Conservation (phyloP, 1,284 basidiomycete species). For the Pisolithus thermaeus region DNA sequence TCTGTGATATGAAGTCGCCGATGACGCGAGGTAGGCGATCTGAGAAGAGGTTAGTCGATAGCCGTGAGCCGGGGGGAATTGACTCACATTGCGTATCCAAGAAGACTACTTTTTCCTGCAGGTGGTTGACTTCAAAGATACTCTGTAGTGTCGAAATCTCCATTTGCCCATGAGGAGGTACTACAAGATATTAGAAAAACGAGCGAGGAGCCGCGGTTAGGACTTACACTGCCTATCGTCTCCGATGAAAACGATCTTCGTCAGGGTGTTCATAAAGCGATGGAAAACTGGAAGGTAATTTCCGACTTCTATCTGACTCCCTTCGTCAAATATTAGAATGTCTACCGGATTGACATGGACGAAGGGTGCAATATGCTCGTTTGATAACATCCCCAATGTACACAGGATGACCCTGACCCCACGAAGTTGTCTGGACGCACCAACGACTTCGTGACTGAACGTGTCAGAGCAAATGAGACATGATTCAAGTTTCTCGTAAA, state of each 20-base stretch:
- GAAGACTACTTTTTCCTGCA: constrained; percentile 29
- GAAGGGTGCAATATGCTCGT: constrained; percentile 17
- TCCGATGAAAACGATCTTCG: constrained; percentile 67
- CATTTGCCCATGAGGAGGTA: constrained; percentile 45
- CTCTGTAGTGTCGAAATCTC: constrained; percentile 35
- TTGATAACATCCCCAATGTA: too few species aligned
- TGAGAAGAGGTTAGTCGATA: constrained; percentile 13
- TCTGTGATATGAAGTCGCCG: constrained; percentile 41
- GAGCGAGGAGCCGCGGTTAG: constrained; percentile 6
- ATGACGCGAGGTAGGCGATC: constrained; percentile 49
- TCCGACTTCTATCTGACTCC: constrained; percentile 59
- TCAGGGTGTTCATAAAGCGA: constrained; percentile 37
- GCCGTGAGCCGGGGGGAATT: not conserved
- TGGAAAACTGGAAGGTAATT: constrained; percentile 52
- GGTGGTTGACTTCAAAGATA: constrained; percentile 40
- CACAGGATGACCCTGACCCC: too few species aligned
- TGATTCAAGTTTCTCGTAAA: too few species aligned
- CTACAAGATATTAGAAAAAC: constrained; percentile 22
- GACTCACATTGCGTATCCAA: constrained; percentile 41
- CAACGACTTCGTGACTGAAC: too few species aligned
- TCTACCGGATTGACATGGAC: constrained; percentile 40
- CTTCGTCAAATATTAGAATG: constrained; percentile 56
- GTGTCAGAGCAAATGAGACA: too few species aligned
- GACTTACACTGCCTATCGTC: constrained; percentile 67
- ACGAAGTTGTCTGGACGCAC: too few species aligned